These are phyloP conservation scores for Cladorrhinum samala DNA, from an alignment of 495 filamentous ascomycete genomes.

Conservation along the genomic window DNA sequence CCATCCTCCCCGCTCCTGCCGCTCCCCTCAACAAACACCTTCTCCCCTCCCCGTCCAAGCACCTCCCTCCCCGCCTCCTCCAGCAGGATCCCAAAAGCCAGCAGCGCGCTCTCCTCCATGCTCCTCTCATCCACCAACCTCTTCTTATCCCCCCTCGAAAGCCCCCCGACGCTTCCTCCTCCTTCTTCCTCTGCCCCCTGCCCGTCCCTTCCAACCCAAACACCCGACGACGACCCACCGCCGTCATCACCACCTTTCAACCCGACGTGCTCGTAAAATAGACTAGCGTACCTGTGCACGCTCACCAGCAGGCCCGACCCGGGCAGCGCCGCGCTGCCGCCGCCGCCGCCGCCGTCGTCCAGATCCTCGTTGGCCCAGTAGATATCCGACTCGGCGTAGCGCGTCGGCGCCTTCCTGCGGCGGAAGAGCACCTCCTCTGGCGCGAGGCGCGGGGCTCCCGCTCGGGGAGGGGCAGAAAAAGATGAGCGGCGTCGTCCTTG, in stretches of 20 bases:
- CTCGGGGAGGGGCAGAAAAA: background rate
- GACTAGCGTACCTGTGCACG: constrained; percentile 66
- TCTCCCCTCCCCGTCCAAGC: constrained; percentile 64
- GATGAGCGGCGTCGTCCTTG: background rate
- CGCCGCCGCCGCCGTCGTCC: too few species aligned
- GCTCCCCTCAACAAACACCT: constrained; percentile 67
- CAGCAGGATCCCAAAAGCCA: constrained; percentile 74
- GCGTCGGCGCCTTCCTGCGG: constrained; percentile 50
- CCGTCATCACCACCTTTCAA: too few species aligned
- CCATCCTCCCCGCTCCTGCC: constrained; percentile 2
- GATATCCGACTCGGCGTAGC: constrained; percentile 64
- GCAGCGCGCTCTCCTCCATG: constrained; percentile 79
- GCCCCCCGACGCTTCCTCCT: background rate
- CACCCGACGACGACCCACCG: too few species aligned
- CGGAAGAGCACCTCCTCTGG: constrained; percentile 76
- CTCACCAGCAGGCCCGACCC: constrained; percentile 68
- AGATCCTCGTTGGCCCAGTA: constrained; percentile 54
- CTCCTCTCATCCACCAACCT: constrained; percentile 49
- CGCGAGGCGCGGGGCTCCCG: constrained; percentile 28
- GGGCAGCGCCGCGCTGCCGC: constrained; percentile 46
- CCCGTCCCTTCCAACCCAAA: background rate
- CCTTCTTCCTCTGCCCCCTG: background rate
- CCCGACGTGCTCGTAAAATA: constrained; percentile 51
- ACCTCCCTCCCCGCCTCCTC: constrained; percentile 64
- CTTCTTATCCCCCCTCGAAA: background rate